Base-by-base conservation (phyloP, 306 rosid species). In the Rosa rugosa region DNA sequence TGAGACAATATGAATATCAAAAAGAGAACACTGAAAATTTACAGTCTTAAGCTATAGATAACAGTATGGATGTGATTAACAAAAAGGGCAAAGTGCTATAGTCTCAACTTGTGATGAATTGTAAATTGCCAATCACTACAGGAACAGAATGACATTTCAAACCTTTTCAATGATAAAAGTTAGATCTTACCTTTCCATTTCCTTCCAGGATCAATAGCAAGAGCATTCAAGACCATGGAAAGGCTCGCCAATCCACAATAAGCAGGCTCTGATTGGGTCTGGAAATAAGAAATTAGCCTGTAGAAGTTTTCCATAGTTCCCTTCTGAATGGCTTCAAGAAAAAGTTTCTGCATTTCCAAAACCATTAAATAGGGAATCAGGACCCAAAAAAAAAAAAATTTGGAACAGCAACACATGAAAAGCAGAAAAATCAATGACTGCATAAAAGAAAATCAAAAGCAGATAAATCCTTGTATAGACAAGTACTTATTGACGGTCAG, bases 291-390 rank as follows among this genome's bases (percentile, higher is more conserved):
- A 70, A 95, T 79, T 65, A 95, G 78, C 79, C 88, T 87, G 69
- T 84, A 95, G 75, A 95, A 95, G n/a, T 93, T 88, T 73, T 95
- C 97, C 99, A 92, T 91, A 3, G 93, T 92, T 63, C 97, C 97
- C 69, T 79, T 84, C 73, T 92, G 95, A 81, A 89, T 81, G 47
- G 97, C 84, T 88, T 91, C 98, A 9, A 83, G 71, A 79, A 91
- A 92, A 68, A 92, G 94, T 82, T 90, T 84, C 98, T 92, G 90
- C 81, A 83, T 62, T 38, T 75, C 14, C 75, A 70, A 54, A 59
- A 80, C 70, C 77, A 9, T 63, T 14, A 17, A 46, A 11, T 38
- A 18, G 62, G 69, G 12, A 56, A 56, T 69, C 73, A 42, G 13
- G 16, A 8, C 27, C 36, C 36, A 20, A 54, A 18, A 54, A 18